These are phyloP conservation scores for Xylaria sp. DNA, from an alignment of 2,329 filamentous ascomycete species.

Conservation along the genomic window DNA sequence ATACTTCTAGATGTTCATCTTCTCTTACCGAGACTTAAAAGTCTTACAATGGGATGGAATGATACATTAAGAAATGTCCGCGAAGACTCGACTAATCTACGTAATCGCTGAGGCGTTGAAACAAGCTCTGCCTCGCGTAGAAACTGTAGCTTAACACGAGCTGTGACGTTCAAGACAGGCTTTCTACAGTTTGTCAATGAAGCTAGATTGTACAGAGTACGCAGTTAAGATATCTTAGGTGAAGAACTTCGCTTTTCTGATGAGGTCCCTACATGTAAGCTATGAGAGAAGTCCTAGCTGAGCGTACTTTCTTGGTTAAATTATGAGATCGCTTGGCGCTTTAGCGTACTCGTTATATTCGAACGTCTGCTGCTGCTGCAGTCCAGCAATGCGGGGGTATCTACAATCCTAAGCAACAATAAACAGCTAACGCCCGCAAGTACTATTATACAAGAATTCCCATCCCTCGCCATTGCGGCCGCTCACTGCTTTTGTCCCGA, in stretches of 20 bases:
- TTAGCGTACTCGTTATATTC: neutral
- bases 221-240: too few species aligned
- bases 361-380: neutral
- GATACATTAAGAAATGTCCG: too few species aligned
- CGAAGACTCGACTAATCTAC: too few species aligned
- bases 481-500: constrained; percentile 39
- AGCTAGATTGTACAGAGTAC: too few species aligned
- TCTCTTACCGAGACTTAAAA: neutral
- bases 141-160: too few species aligned
- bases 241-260: too few species aligned
- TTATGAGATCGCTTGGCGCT: too few species aligned
- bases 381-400: constrained; percentile 22
- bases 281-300: neutral
- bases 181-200: too few species aligned
- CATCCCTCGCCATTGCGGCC: neutral
- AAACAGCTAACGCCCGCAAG: constrained; percentile 11
- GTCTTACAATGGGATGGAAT: too few species aligned
- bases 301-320: neutral
- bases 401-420: constrained; percentile 5
- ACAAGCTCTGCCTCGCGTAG: too few species aligned
- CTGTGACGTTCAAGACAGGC: too few species aligned
- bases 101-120: too few species aligned
- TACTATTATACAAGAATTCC: constrained; percentile 6
- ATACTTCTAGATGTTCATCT: neutral
- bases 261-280: neutral